A percentile compares a stretch with the other conserved stretches of the same genome.
Evolutionary conservation across 257 asterid species (phyloP).

Genomic region (Ligustrum vulgare): DNA sequence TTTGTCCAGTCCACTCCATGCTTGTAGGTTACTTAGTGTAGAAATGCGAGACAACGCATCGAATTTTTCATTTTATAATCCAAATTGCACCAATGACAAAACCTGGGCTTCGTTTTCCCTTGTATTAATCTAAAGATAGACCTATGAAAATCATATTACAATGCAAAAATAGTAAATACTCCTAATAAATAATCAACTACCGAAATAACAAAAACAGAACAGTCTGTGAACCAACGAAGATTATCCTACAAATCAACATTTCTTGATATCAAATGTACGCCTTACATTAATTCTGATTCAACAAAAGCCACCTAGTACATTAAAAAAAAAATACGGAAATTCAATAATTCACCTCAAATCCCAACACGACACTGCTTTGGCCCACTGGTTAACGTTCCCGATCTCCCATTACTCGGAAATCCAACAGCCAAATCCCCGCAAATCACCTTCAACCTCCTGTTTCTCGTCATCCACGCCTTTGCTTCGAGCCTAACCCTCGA

Average conservation of each 20-base stretch:
- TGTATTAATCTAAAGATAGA: too few species aligned
- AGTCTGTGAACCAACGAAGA: too few species aligned
- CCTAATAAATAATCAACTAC: slow-evolving; percentile 4
- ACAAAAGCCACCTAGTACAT: slow-evolving; percentile 15
- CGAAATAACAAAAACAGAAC: slow-evolving; percentile 15
- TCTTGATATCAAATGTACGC: slow-evolving; percentile 22
- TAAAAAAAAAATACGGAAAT: neutral
- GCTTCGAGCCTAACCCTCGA: slow-evolving; percentile 39
- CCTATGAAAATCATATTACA: too few species aligned
- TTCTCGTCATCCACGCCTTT: slow-evolving; percentile 44
- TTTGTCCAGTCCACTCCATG: too few species aligned
- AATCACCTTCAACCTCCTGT: slow-evolving; percentile 39
- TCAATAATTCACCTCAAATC: slow-evolving; percentile 27
- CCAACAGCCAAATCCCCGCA: slow-evolving; percentile 42
- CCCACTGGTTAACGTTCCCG: slow-evolving; percentile 40
- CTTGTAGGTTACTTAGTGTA: too few species aligned
- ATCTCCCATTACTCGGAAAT: slow-evolving; percentile 20
- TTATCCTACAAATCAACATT: slow-evolving; percentile 28
- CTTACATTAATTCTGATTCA: slow-evolving; percentile 25
- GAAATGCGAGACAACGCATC: too few species aligned
- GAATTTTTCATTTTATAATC: too few species aligned
- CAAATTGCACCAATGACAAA: too few species aligned
- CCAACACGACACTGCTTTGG: slow-evolving; percentile 42
- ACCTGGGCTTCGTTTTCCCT: too few species aligned
- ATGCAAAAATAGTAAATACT: neutral